phyloP scores from a whole-genome alignment of 2,329 filamentous ascomycete species.

The Trichoderma sp. region DNA sequence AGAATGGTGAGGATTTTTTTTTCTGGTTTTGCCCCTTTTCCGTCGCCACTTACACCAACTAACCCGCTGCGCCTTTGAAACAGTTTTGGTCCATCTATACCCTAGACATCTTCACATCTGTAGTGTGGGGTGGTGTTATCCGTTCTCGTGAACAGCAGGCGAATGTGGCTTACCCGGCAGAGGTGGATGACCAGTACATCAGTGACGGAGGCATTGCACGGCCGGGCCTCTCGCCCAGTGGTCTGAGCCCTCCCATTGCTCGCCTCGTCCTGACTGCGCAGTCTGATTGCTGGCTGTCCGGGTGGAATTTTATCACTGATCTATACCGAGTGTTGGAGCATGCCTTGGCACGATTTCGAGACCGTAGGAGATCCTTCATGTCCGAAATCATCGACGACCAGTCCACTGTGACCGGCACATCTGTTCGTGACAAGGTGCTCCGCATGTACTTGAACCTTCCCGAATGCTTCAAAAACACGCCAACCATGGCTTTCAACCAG shows the following conservation, averaged over 20 bases:
- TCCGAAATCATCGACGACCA: slow-evolving; percentile 25
- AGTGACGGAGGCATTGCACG: slow-evolving; percentile 22
- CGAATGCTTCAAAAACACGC: slow-evolving; percentile 29
- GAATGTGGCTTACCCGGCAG: slow-evolving; percentile 26
- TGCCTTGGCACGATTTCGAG: slow-evolving; percentile 32
- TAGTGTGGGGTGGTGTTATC: slow-evolving; percentile 44
- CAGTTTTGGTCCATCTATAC: slow-evolving; percentile 57
- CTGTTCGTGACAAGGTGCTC: slow-evolving; percentile 25
- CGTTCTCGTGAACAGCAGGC: slow-evolving; percentile 26
- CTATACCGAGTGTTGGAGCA: slow-evolving; percentile 56
- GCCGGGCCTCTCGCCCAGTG: slow-evolving; percentile 6
- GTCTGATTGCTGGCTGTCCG: slow-evolving; percentile 45
- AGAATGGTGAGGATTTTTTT: slow-evolving; percentile 38
- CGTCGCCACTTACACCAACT: not conserved
- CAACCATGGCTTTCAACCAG: slow-evolving; percentile 26
- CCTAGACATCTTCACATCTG: slow-evolving; percentile 51
- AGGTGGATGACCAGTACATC: slow-evolving; percentile 44
- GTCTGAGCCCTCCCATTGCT: slow-evolving; percentile 5
- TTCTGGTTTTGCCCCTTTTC: not conserved
- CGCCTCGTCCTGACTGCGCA: slow-evolving; percentile 13
- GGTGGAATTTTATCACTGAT: slow-evolving; percentile 57
- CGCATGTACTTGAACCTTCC: slow-evolving; percentile 30
- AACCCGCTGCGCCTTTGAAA: not conserved
- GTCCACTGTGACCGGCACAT: slow-evolving; percentile 21
- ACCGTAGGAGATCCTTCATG: slow-evolving; percentile 21